A percentile compares a stretch with the other conserved stretches of the same genome.
Evolutionary conservation across 257 asterid species (phyloP).

Genomic region (Lycium ferocissimum): DNA sequence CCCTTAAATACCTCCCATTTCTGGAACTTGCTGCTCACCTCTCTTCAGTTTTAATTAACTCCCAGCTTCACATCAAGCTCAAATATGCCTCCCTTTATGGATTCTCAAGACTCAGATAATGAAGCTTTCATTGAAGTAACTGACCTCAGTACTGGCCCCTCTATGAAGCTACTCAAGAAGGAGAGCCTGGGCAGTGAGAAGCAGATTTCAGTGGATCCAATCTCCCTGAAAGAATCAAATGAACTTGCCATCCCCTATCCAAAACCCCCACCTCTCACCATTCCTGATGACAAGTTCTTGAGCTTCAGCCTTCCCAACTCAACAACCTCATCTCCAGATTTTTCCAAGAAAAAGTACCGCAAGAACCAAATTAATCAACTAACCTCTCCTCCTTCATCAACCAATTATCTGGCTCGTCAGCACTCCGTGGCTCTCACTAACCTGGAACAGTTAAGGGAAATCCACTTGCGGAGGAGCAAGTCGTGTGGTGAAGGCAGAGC

Average conservation of each 20-base stretch:
- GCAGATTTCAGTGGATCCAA: slow-evolving; percentile 32
- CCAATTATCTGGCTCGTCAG: slow-evolving; percentile 49
- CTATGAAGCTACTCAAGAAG: not conserved
- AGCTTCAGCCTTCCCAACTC: slow-evolving; percentile 76
- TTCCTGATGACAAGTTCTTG: slow-evolving; percentile 44
- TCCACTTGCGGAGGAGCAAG: slow-evolving; percentile 67
- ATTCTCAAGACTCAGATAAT: slow-evolving; percentile 8
- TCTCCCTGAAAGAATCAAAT: slow-evolving; percentile 22
- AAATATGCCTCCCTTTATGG: slow-evolving; percentile 28
- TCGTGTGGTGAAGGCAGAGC: slow-evolving; percentile 78
- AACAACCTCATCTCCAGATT: slow-evolving; percentile 53
- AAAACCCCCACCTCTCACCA: slow-evolving; percentile 31
- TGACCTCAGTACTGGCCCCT: too few relatives aligned
- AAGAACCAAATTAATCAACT: slow-evolving; percentile 35
- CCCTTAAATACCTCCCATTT: slow-evolving; percentile 25
- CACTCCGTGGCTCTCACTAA: slow-evolving; percentile 73
- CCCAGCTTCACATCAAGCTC: not conserved
- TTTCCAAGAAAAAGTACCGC: slow-evolving; percentile 36
- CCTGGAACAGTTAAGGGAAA: slow-evolving; percentile 66
- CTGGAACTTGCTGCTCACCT: not conserved
- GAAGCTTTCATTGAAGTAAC: slow-evolving; percentile 19
- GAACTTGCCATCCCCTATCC: slow-evolving; percentile 9
- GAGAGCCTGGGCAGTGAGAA: not conserved
- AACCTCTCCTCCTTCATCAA: slow-evolving; percentile 31
- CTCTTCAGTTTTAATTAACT: not conserved